phyloP scores from a whole-genome alignment of 2,329 filamentous ascomycete genomes.

The Pseudogymnoascus sp. region DNA sequence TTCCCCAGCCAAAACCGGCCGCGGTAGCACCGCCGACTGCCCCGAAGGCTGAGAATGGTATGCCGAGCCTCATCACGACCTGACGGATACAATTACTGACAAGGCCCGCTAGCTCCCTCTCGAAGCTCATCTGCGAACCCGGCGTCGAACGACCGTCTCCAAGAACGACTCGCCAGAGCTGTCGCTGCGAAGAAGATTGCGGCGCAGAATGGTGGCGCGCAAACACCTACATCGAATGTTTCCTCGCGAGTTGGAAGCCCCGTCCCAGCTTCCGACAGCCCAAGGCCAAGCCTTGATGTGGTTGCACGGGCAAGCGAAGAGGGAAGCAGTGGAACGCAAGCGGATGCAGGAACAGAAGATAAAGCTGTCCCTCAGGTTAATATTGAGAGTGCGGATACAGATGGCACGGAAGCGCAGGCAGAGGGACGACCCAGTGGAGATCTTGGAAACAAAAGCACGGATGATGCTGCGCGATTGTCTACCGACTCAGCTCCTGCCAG shows the following conservation, averaged over 20 bases:
- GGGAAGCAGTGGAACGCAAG: slow-evolving; percentile 10
- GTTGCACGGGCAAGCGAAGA: slow-evolving; percentile 20
- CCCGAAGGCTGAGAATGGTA: slow-evolving; percentile 30
- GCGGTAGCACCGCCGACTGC: slow-evolving; percentile 31
- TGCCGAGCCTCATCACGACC: slow-evolving; percentile 16
- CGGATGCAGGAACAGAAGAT: slow-evolving; percentile 14
- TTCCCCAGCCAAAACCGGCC: slow-evolving; percentile 35
- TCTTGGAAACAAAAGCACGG: background rate
- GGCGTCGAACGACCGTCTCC: slow-evolving; percentile 70
- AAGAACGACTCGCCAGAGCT: slow-evolving; percentile 82
- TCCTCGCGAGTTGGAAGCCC: slow-evolving; percentile 48
- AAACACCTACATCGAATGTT: slow-evolving; percentile 38
- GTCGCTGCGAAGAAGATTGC: slow-evolving; percentile 64
- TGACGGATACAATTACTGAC: slow-evolving; percentile 3
- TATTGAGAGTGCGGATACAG: background rate
- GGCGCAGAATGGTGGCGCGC: slow-evolving; percentile 36
- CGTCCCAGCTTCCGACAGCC: slow-evolving; percentile 36
- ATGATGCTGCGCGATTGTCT: background rate
- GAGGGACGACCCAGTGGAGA: background rate
- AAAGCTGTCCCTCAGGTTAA: background rate
- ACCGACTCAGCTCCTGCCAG: background rate
- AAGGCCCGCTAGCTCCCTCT: slow-evolving; percentile 39
- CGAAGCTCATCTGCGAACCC: slow-evolving; percentile 57
- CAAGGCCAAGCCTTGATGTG: slow-evolving; percentile 38
- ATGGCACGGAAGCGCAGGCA: background rate